phyloP scores from a whole-genome alignment of 1,284 basidiomycete genomes.

The Farysia itapuensis region DNA sequence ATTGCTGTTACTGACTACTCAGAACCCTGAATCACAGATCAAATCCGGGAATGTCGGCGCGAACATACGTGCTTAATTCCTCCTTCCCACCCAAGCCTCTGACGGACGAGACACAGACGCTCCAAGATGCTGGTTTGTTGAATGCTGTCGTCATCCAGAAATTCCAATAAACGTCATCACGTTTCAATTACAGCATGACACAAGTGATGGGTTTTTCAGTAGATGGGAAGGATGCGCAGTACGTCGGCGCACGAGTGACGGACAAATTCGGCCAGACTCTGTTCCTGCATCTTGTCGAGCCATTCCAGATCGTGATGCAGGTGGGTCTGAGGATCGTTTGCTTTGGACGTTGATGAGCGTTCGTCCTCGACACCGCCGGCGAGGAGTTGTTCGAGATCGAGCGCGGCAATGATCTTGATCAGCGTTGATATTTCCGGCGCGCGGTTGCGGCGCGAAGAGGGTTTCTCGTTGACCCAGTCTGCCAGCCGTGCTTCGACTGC shows the following conservation, averaged over 20 bases:
- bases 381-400: constrained; percentile 38
- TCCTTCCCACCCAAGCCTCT: constrained; percentile 58
- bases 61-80: constrained; percentile 46
- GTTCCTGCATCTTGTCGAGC: constrained; percentile 39
- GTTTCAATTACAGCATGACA: too few relatives aligned
- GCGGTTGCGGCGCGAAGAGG: constrained; percentile 14
- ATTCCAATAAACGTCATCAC: constrained; percentile 22
- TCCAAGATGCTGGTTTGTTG: constrained; percentile 52
- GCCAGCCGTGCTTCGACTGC: constrained; percentile 33
- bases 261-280: constrained; percentile 31
- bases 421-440: constrained; percentile 27
- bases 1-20: neutral
- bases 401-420: constrained; percentile 33
- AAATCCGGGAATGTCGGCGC: constrained; percentile 47
- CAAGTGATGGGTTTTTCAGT: constrained; percentile 2
- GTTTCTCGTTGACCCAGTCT: constrained; percentile 27
- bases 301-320: constrained; percentile 33
- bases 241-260: constrained; percentile 25
- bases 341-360: neutral
- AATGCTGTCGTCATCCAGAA: constrained; percentile 57
- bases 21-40: constrained; percentile 13
- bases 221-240: constrained; percentile 30
- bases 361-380: constrained; percentile 23
- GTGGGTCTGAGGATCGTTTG: neutral
- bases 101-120: constrained; percentile 45